Conservation (phyloP, 148 eudicot genomes). For the Silene uniflora region DNA sequence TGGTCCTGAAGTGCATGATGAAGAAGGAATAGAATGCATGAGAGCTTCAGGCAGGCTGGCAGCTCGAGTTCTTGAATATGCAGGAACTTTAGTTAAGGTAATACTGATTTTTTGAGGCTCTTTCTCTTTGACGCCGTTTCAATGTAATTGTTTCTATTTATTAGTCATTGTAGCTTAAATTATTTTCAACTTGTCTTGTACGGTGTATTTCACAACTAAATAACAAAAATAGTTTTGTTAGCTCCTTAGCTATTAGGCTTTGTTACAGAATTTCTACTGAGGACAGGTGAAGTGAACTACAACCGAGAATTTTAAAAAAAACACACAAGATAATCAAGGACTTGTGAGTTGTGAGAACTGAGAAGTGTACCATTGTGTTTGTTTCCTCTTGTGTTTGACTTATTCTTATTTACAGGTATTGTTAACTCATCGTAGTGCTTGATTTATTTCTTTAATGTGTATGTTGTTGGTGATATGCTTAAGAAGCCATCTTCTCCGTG, state of each 20-base stretch:
- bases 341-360: background rate
- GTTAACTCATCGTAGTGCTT: too few species aligned
- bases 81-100: slow-evolving; percentile 98
- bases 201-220: background rate
- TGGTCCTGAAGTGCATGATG: slow-evolving; percentile 81
- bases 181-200: background rate
- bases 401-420: background rate
- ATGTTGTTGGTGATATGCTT: background rate
- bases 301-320: too few species aligned
- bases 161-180: background rate
- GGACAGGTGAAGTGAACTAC: background rate
- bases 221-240: background rate
- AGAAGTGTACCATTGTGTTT: background rate
- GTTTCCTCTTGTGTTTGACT: background rate
- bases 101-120: background rate
- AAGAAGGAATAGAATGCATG: slow-evolving; percentile 81
- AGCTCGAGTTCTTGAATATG: slow-evolving; percentile 89
- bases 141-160: too few species aligned
- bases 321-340: background rate
- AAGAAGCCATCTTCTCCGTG: background rate
- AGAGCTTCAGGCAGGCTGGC: slow-evolving; percentile 95
- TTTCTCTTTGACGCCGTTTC: background rate
- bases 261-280: background rate
- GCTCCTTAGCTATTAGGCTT: background rate
- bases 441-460: background rate